Conservation (phyloP, 805 yeast genomes). For the Metschnikowia kofuensis region DNA sequence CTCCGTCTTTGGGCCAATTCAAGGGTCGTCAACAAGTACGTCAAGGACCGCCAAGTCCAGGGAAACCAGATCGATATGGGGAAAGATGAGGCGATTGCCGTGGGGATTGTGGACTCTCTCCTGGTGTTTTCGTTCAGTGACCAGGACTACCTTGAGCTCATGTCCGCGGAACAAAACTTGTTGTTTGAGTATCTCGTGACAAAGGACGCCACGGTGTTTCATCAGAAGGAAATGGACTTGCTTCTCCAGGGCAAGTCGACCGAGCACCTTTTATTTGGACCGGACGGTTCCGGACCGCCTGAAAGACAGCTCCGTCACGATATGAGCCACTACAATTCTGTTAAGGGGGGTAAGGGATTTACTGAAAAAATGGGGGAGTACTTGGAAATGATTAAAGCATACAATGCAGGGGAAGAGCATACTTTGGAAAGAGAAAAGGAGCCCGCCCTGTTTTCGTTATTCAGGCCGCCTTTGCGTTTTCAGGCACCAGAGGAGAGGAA, state of each 20-base stretch:
- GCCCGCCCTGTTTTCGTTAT: not conserved
- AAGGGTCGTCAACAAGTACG: slow-evolving; percentile 20
- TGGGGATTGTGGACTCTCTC: slow-evolving; percentile 1
- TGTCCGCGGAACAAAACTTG: slow-evolving; percentile 21
- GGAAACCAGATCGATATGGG: slow-evolving; percentile 18
- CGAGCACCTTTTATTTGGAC: slow-evolving; percentile 7
- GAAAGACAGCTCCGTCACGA: slow-evolving; percentile 16
- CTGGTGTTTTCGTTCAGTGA: slow-evolving; percentile 19
- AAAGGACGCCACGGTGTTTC: slow-evolving; percentile 24
- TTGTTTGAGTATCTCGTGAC: slow-evolving; percentile 27
- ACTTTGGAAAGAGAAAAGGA: not conserved
- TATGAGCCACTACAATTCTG: slow-evolving; percentile 2
- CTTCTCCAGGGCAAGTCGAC: slow-evolving; percentile 9
- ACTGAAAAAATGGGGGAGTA: slow-evolving; percentile 6
- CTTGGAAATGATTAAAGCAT: not conserved
- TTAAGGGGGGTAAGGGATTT: slow-evolving; percentile 4
- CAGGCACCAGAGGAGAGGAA: not conserved
- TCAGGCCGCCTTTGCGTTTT: not conserved
- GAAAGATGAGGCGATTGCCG: slow-evolving; percentile 1
- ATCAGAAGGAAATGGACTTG: slow-evolving; percentile 25
- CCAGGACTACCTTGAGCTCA: slow-evolving; percentile 27
- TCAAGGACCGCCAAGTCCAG: slow-evolving; percentile 15
- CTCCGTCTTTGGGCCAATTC: slow-evolving; percentile 16
- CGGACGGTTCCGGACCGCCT: slow-evolving; percentile 3
- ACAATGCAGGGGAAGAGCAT: slow-evolving; percentile 1